phyloP scores from a whole-genome alignment of 768 basidiomycete genomes.

The Dioszegia crocea region DNA sequence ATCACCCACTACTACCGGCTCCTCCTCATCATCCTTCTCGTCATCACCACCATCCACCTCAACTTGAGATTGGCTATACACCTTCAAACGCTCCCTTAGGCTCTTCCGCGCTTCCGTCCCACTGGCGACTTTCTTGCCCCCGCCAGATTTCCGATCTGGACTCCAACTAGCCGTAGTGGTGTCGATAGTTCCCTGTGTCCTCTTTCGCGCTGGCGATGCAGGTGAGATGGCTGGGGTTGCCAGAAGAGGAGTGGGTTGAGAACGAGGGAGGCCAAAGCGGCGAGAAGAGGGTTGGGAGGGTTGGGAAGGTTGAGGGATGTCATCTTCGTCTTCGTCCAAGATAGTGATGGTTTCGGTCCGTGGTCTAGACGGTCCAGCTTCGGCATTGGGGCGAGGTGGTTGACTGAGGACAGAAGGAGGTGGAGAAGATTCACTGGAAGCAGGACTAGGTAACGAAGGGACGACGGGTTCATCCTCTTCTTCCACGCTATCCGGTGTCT shows the following conservation, averaged over 20 bases:
- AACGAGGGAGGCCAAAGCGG: background rate
- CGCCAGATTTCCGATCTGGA: constrained; percentile 14
- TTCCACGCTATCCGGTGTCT: background rate
- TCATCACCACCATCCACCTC: constrained; percentile 3
- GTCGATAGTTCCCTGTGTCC: background rate
- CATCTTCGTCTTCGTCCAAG: constrained; percentile 4
- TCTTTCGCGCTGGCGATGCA: background rate
- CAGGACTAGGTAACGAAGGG: background rate
- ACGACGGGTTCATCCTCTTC: background rate
- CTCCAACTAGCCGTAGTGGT: constrained; percentile 58
- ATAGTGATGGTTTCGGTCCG: background rate
- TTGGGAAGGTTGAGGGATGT: background rate
- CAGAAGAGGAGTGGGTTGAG: background rate
- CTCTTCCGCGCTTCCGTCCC: constrained; percentile 32
- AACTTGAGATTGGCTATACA: constrained; percentile 54
- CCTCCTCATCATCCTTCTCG: constrained; percentile 7
- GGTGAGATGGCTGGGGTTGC: constrained; percentile 9
- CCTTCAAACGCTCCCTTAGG: constrained; percentile 56
- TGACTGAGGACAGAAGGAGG: background rate
- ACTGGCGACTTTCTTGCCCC: background rate
- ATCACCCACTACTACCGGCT: background rate
- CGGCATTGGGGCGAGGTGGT: background rate
- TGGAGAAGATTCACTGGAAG: background rate
- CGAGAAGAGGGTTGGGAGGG: background rate
- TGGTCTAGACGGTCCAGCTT: constrained; percentile 1